phyloP scores from a whole-genome alignment of 306 rosid genomes.

The Rubus parviflorus region DNA sequence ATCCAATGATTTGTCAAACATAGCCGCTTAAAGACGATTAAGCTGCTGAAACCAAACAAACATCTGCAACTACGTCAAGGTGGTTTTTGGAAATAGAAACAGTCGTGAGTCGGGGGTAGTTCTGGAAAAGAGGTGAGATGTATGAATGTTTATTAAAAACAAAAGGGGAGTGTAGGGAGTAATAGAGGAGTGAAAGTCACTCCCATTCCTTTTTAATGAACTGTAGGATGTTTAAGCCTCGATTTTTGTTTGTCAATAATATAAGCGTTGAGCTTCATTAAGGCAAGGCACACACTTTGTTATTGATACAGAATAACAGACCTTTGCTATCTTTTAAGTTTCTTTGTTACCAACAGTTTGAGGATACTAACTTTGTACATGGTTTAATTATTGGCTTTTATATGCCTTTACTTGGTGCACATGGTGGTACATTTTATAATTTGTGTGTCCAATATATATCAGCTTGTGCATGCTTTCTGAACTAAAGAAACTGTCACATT shows the following conservation, averaged over 20 bases:
- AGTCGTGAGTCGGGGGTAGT: not conserved
- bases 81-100: not conserved
- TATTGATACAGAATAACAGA: not conserved
- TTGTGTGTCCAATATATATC: not conserved
- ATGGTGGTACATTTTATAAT: not conserved
- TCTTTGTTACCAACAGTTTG: not conserved
- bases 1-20: not conserved
- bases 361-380: not conserved
- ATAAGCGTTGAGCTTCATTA: not conserved
- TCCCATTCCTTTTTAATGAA: not conserved
- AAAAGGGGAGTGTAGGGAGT: not conserved
- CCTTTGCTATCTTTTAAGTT: not conserved
- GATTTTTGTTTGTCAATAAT: not conserved
- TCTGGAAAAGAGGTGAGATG: not conserved
- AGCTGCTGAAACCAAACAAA: not conserved
- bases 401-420: slow-evolving; percentile 1
- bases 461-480: not conserved
- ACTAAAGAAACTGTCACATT: not conserved
- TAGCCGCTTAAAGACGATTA: no score
- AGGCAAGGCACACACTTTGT: not conserved
- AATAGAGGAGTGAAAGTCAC: not conserved
- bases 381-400: not conserved
- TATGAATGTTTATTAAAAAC: not conserved
- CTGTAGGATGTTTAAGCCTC: not conserved
- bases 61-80: not conserved